These are phyloP conservation scores for Cadophora malorum DNA, from an alignment of 2,329 filamentous ascomycete genomes.

Conservation along the genomic window DNA sequence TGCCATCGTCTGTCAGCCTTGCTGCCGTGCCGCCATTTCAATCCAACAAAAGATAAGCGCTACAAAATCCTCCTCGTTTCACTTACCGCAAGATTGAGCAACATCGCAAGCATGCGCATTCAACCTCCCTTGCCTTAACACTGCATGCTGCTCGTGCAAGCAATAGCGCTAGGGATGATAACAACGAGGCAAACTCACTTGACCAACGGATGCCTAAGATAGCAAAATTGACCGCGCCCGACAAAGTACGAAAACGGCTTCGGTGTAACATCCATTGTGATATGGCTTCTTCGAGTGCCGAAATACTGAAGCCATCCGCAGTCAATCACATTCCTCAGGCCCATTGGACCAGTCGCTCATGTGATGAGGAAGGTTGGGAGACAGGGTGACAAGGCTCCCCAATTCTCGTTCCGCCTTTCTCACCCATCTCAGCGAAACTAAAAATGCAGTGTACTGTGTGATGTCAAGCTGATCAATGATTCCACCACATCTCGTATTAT, in stretches of 20 bases:
- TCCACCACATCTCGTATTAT: not conserved
- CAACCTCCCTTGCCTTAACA: not conserved
- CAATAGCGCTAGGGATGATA: too few relatives aligned
- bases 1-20: not conserved
- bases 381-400: too few relatives aligned
- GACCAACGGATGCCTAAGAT: not conserved
- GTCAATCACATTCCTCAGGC: not conserved
- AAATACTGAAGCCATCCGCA: not conserved
- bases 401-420: not conserved
- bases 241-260: not conserved
- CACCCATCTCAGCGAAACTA: not conserved
- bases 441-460: conserved; percentile 4
- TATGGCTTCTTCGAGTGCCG: not conserved
- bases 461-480: not conserved
- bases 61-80: not conserved
- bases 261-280: not conserved
- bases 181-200: not conserved
- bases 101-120: not conserved
- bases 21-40: not conserved
- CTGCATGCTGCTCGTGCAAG: too few relatives aligned
- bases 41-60: not conserved
- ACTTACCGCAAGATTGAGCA: not conserved
- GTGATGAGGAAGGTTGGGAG: too few relatives aligned
- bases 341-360: not conserved
- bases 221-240: not conserved